Percentiles rank a stretch among this genome's conserved stretches.
phyloP scores from a whole-genome alignment of 2,329 filamentous ascomycete genomes.

The Hypoxylon sp. region DNA sequence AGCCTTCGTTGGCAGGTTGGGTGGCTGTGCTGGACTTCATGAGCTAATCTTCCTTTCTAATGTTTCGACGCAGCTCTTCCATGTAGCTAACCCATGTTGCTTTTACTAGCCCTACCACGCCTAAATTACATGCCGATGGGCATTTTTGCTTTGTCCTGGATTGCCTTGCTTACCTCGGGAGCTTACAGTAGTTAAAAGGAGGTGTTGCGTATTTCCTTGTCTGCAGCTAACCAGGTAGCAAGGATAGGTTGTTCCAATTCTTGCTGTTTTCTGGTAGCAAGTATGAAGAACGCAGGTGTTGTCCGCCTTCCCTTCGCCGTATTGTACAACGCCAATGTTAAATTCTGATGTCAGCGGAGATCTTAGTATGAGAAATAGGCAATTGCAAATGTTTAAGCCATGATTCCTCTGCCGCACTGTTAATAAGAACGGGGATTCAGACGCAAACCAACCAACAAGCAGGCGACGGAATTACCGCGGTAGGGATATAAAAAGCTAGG shows the following conservation, averaged over 20 bases:
- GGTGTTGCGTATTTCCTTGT: neutral
- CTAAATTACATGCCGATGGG: neutral
- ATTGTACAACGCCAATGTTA: slow-evolving; percentile 1
- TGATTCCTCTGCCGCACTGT: slow-evolving; percentile 1
- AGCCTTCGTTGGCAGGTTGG: slow-evolving; percentile 19
- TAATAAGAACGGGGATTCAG: slow-evolving; percentile 1
- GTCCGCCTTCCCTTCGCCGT: neutral
- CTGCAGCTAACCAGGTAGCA: slow-evolving; percentile 6
- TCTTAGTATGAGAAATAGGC: slow-evolving; percentile 15
- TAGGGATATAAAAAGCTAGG: slow-evolving; percentile 6
- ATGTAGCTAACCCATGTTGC: slow-evolving; percentile 20
- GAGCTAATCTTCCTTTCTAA: slow-evolving; percentile 3
- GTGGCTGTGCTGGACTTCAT: slow-evolving; percentile 20
- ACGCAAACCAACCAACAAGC: slow-evolving; percentile 8
- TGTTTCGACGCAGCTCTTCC: slow-evolving; percentile 10
- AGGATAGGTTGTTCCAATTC: slow-evolving; percentile 1
- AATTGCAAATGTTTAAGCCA: slow-evolving; percentile 3
- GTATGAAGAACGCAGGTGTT: neutral
- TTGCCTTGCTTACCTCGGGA: neutral
- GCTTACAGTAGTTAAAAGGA: slow-evolving; percentile 4
- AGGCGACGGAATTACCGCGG: neutral
- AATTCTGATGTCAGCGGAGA: slow-evolving; percentile 12
- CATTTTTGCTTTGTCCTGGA: slow-evolving; percentile 8
- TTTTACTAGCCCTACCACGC: neutral
- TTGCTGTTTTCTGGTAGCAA: neutral